Base-by-base conservation (phyloP, 2,329 filamentous ascomycete genomes). In the Torrubiella hemipterigena region DNA sequence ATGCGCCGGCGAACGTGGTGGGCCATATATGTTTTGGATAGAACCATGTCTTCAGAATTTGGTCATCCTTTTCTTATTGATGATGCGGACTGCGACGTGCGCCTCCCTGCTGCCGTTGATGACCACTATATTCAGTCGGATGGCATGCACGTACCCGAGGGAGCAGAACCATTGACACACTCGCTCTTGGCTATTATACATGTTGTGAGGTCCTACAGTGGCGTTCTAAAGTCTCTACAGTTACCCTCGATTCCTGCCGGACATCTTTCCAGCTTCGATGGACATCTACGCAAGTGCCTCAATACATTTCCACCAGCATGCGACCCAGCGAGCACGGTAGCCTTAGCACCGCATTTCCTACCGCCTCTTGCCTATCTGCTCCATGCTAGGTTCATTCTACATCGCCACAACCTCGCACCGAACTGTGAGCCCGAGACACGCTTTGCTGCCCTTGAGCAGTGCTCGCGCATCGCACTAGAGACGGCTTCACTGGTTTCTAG, bases 1-100 rank as follows among this genome's bases (percentile, higher is more conserved):
- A 86, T 89, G 74, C 75, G 87, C 33, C 75, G 82, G 38, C 70
- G 87, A 33, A 73, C 91, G 3, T 98, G 89, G 89, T 98, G 91
- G 86, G 76, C 83, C 11, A 73, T 94, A 34, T 96, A 96, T 55
- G 74, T 85, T 27, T 76, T 87, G 59, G 91, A 98, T 57, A 75
- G 86, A 39, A 69, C 82, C 17, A 61, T 93, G 30, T 77, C 85
- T 0, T 63, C 93, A 10, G 87, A 94, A 49, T 66, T 86, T 20
- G 82, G 84, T 7, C 76, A 81, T 30, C 85, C 89, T 1, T 72
- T 82, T 34, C 58, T 87, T 41, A 93, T 96, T 47, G 70, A 87
- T 47, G 89, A 96, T 45, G 69, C 74, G 19, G 89, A 96, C 52
- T 94, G 85, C 59, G 84, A 95, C 42, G 77, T 87, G 6, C 66